Base-by-base conservation (phyloP, 805 yeast genomes). In the Candida golubevii region DNA sequence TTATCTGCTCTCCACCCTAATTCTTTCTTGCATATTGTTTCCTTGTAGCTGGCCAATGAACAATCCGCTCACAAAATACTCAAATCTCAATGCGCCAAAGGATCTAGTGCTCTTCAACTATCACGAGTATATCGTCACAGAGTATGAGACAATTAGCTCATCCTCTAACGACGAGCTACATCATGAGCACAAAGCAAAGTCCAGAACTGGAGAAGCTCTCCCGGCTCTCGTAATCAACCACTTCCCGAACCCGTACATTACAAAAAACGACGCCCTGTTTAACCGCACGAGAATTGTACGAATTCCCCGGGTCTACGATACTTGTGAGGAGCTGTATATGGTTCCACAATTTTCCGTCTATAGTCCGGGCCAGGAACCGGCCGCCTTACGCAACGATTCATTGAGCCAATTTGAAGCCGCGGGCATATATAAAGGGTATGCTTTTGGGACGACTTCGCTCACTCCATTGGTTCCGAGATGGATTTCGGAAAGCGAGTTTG, bases 331-430 rank as follows among this genome's bases (percentile, higher is more conserved):
- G 8, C 65, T 71, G 3, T 73, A 72, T 46, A 32, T 63, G 29
- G 65, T 69, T 14, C 88, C 89, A 1, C 77, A 71, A 50, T 84
- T 83, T 57, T 79, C 85, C 8, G 58, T 59, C 0, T 58, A 48
- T 8, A 50, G 72, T 0, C 89, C 89, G 0, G 90, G 90, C 0
- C 49, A 37, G 2, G 89, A 84, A 53, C 78, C 82, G 2, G 88
- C 83, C 2, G 86, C 86, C 0, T 58, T 78, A 34, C 42, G 47
- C 6, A 47, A 46, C 14, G 49, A 42, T 1, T 18, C 36, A 6
- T 33, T 28, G 18, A 38, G 41, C 23, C 43, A 37, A 1, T 78
- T 74, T 52, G 55, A 50, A 0, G 67, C 75, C 0, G 55, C 50
- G 8, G 82, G 81, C 0, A 39, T 48, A 9, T 60, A 59, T 44